Evolutionary conservation across 108 stramenopile genomes (phyloP), one percentile per base, ranked within the genome.

Genomic region (Pelagomonas calceolata): DNA sequence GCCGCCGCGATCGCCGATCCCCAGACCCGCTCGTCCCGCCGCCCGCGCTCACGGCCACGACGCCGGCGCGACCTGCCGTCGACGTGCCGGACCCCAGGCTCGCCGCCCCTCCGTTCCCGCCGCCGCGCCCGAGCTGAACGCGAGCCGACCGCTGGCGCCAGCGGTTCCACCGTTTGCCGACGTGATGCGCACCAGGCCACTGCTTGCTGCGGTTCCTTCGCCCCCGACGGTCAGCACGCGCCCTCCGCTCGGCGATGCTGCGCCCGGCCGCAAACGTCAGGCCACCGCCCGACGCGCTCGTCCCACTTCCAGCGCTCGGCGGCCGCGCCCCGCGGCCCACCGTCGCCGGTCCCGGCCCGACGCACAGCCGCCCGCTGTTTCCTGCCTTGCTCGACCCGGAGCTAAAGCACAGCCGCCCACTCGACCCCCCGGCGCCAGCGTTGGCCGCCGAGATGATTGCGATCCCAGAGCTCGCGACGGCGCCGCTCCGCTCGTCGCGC

Each of bases 251-350:
- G 51, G 51, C 3, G 21, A 12, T 60, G 51, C 21, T 26, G 21
- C 51, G 51, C 3, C 51, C 51, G 1, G 7, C 51, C 1, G 10
- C 1, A 26, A 60, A 26, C 51, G 51, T 9, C 21, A 26, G 21
- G 51, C 18, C 10, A 26, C 51, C 51, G 3, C 51, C 51, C 21
- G 15, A 15, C 44, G 16, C 21, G 1, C 21, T 60, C 51, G 51
- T 60, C 32, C 81, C 82, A 5, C 70, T 60, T 15, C 83, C 83
- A n/a, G 82, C 81, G 16, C 46, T 33, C 21, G 81, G 69, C 30
- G 30, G 83, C 45, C 39, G 69, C 79, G n/a, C 44, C 79, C 16
- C 81, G 82, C 9, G 39, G 69, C 17, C 82, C 82, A 29, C 32
- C 63, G 64, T 4, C 44, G 44, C 81, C 82, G 0, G 34, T 46